Evolutionary conservation across 1,284 basidiomycete species (phyloP), one percentile per base, ranked within the genome.

Genomic region (Cutaneotrichosporon cavernicola): DNA sequence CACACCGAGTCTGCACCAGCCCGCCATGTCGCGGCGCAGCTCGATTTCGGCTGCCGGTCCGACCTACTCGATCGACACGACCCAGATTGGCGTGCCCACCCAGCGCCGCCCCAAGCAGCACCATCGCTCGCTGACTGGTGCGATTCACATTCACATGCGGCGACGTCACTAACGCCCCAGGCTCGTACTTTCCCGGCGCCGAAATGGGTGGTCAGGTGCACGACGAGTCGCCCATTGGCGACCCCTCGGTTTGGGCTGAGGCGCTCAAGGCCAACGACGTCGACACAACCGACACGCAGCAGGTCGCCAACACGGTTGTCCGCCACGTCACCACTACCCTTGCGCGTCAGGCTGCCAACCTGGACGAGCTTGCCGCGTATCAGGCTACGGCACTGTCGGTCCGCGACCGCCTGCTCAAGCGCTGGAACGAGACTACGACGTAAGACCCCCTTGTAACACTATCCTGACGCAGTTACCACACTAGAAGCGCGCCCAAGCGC

Each of bases 331-430:
- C 92, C 72, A 92, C 91, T 0, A 90, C 90, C 13, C 84, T 97
- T 60, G 91, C 91, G 10, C 88, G 92, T 62, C 91, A 92, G 76
- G 86, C 92, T 1, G 89, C 89, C 84, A 96, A 92, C 76, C 82
- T 95, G 60, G 91, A 93, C 78, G 84, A 77, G 74, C 66, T 90
- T 34, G 75, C 72, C 1, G 75, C 75, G 1, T 78, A 76, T 67
- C 75, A 77, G 68, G 76, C 76, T 14, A 79, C 76, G 7, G 81
- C 83, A 0, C 81, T 95, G 46, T 88, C 90, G 46, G 89, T 89
- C 58, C 85, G 91, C 63, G 93, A 96, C 79, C 88, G 91, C 73
- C 85, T 97, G 49, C 84, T 96, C 58, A 70, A 74, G 70, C 75
- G 79, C 63, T 81, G 80, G 80, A 81, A 81, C 65, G 73, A 77